A percentile compares a stretch with the other conserved stretches of the same genome.
phyloP scores from a whole-genome alignment of 2,329 filamentous ascomycete species.

The Colletotrichum camelliae region DNA sequence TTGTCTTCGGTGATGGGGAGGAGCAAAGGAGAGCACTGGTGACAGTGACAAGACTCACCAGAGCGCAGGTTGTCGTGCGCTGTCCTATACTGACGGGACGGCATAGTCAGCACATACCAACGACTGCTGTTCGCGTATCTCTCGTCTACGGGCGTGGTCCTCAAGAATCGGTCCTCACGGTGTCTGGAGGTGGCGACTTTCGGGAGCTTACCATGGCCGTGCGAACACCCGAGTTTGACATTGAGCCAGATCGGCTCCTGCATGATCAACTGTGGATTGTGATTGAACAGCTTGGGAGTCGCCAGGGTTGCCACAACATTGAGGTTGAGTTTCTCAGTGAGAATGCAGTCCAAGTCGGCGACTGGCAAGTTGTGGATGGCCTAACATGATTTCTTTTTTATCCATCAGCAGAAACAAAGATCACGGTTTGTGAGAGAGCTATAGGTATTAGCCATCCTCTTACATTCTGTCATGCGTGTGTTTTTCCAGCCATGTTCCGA shows the following conservation, averaged over 20 bases:
- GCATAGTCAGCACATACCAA: slow-evolving; percentile 27
- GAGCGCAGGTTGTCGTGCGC: slow-evolving; percentile 60
- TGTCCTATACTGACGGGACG: neutral
- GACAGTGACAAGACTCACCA: slow-evolving; percentile 57
- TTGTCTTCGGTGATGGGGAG: slow-evolving; percentile 55
- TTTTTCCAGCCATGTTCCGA: neutral
- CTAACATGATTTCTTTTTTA: neutral
- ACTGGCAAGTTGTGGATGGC: slow-evolving; percentile 43
- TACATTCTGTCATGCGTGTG: neutral
- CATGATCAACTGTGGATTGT: slow-evolving; percentile 77
- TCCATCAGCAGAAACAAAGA: neutral
- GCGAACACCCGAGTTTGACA: slow-evolving; percentile 75
- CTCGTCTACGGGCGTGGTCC: slow-evolving; percentile 77
- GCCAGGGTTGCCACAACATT: slow-evolving; percentile 46
- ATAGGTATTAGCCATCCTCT: neutral
- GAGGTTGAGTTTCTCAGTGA: slow-evolving; percentile 59
- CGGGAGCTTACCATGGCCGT: slow-evolving; percentile 71
- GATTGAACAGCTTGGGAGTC: slow-evolving; percentile 77
- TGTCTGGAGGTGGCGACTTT: slow-evolving; percentile 76
- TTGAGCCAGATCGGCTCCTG: slow-evolving; percentile 66
- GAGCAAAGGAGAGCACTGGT: slow-evolving; percentile 46
- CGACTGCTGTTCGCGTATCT: slow-evolving; percentile 66
- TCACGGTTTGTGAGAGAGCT: neutral
- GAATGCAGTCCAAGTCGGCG: slow-evolving; percentile 45
- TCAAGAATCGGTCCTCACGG: slow-evolving; percentile 67